A percentile compares a stretch with the other conserved stretches of the same genome.
Conservation (phyloP, 176 grass and related monocot genomes). For the Carex myosuroides region DNA sequence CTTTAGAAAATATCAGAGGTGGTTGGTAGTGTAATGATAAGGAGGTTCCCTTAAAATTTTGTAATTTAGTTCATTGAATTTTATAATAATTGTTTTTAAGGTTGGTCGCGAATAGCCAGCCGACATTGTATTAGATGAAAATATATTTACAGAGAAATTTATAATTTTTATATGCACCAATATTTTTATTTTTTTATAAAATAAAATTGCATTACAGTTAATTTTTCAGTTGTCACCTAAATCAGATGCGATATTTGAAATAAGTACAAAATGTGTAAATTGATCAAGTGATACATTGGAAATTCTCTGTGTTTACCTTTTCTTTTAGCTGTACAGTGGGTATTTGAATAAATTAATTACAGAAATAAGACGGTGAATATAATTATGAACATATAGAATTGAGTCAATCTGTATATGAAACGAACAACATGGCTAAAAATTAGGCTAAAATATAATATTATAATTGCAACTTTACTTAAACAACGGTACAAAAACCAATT, state of each 20-base stretch:
- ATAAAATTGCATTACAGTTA: no score
- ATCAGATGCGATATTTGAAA: not conserved
- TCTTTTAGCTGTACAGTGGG: not conserved
- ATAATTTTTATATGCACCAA: no score
- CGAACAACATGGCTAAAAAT: not conserved
- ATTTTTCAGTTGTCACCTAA: not conserved
- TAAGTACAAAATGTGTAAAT: not conserved
- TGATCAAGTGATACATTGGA: not conserved
- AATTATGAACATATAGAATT: not conserved
- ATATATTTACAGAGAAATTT: no score
- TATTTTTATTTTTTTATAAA: no score
- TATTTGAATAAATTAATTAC: not conserved
- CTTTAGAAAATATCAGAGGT: not conserved
- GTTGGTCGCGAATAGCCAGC: no score
- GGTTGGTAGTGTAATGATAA: no score
- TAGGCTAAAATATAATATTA: not conserved
- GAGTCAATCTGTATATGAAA: not conserved
- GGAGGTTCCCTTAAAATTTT: no score
- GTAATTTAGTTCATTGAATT: no score
- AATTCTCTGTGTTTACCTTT: not conserved
- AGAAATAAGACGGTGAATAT: not conserved
- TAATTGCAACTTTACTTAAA: not conserved
- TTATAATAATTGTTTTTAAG: no score
- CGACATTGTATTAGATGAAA: no score
- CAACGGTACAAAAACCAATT: not conserved